Percentiles rank a stretch among this genome's conserved stretches.
These are phyloP conservation scores for Tubosaeta sp. DNA, from an alignment of 768 basidiomycete species.

Conservation along the genomic window DNA sequence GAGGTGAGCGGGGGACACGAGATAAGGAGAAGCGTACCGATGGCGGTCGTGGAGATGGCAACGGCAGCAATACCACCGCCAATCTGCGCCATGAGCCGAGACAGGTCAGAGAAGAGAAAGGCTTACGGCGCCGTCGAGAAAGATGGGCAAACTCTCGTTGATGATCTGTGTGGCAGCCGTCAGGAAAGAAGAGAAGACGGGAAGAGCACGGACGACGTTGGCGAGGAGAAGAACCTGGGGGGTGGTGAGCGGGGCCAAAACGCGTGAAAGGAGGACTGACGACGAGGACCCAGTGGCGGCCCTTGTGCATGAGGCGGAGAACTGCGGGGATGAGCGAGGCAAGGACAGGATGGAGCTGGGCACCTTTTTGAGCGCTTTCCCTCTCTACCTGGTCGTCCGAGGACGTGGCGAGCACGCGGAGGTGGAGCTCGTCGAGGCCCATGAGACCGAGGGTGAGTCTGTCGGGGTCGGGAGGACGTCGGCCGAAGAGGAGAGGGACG, in stretches of 20 bases:
- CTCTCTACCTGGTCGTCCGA: slow-evolving; percentile 72
- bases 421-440: slow-evolving; percentile 89
- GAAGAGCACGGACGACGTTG: slow-evolving; percentile 63
- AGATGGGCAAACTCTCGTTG: slow-evolving; percentile 82
- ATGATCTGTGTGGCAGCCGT: slow-evolving; percentile 50
- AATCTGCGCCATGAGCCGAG: slow-evolving; percentile 42
- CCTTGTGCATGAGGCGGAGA: slow-evolving; percentile 51
- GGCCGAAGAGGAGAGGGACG: background rate
- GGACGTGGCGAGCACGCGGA: slow-evolving; percentile 78
- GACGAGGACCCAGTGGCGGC: slow-evolving; percentile 92
- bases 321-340: slow-evolving; percentile 34
- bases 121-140: slow-evolving; percentile 64
- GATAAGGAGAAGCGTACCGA: slow-evolving; percentile 33
- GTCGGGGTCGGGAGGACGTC: background rate
- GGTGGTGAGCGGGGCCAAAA: slow-evolving; percentile 1
- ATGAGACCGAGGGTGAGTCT: slow-evolving; percentile 89
- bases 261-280: slow-evolving; percentile 36
- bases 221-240: slow-evolving; percentile 77
- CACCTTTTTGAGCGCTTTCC: slow-evolving; percentile 67
- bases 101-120: slow-evolving; percentile 50
- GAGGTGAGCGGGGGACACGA: background rate
- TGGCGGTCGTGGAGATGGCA: slow-evolving; percentile 65
- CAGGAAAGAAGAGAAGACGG: background rate
- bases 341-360: background rate
- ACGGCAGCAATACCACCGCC: slow-evolving; percentile 76